Base-by-base conservation (phyloP, 2,329 filamentous ascomycete genomes). In the Geosmithia putterillii region DNA sequence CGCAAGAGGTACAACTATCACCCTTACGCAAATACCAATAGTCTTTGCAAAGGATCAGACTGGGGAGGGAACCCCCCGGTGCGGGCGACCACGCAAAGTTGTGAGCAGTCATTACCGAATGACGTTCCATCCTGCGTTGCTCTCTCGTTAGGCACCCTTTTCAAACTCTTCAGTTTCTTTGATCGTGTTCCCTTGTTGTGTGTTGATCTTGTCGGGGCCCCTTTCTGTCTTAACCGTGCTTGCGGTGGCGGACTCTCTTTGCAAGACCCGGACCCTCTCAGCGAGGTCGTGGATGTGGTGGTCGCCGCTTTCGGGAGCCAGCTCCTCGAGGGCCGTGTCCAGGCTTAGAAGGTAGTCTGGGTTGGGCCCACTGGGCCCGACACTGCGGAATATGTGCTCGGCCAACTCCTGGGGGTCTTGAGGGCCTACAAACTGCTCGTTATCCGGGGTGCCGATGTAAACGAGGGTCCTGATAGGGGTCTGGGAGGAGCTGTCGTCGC, bases 391-490 rank as follows among this genome's bases (percentile, higher is more conserved):
- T 53, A 98, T 96, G 61, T 90, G 86, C 61, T 79, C 74, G 20
- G 90, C 89, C 42, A 96, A 73, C 37, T 66, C 60, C 54, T 87
- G 76, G 1, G 85, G 83, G 43, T 92, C 81, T 57, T 94, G 88
- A 0, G 82, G 79, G 0, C 86, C 87, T 34, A 89, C 71, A 56
- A 98, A 98, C 61, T 96, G 92, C 44, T 86, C 83, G 56, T 98
- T 98, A 39, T 83, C 79, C 0, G 92, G 92, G 2, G 94, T 84
- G 19, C 92, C 92, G 56, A 98, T 96, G 61, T 98, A 98, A 2
- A 94, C 86, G 48, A 95, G 75, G 46, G 74, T 71, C 43, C 58
- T 62, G 53, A 78, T 72, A 18, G 62, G 51, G 15, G 23, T 10
- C 7, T 25, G 23, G 4, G 56, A 44, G 14, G 58, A 55, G 21